A percentile compares a stretch with the other conserved stretches of the same genome.
These are phyloP conservation scores for Puccinia novopanici DNA, from an alignment of 1,284 basidiomycete species.

Conservation along the genomic window DNA sequence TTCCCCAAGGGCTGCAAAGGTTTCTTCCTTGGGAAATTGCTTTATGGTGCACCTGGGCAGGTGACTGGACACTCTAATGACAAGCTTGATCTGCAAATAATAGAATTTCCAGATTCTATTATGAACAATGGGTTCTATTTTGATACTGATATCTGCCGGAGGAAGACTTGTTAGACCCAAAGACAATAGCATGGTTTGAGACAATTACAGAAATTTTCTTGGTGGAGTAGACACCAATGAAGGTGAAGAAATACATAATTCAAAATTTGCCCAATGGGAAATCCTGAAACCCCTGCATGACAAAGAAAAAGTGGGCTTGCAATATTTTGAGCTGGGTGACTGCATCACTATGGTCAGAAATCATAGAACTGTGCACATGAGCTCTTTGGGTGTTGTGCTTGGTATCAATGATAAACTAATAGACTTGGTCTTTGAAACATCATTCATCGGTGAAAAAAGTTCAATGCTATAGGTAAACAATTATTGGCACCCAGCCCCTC, in stretches of 20 bases:
- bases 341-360: constrained; percentile 94
- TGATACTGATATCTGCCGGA: constrained; percentile 67
- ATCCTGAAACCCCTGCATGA: too few relatives aligned
- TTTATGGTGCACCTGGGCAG: constrained; percentile 91
- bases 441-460: constrained; percentile 82
- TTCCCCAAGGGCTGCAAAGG: constrained; percentile 87
- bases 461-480: too few relatives aligned
- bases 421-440: constrained; percentile 95
- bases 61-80: constrained; percentile 72
- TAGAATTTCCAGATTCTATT: constrained; percentile 64
- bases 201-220: constrained; percentile 71
- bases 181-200: constrained; percentile 77
- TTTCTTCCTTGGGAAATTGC: constrained; percentile 90
- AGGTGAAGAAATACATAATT: constrained; percentile 84
- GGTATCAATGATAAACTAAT: constrained; percentile 81
- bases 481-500: too few relatives aligned
- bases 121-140: background rate
- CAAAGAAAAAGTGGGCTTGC: constrained; percentile 85
- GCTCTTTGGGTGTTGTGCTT: constrained; percentile 89
- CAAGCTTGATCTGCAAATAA: constrained; percentile 74
- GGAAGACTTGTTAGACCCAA: constrained; percentile 87
- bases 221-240: constrained; percentile 65
- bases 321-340: constrained; percentile 89
- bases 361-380: constrained; percentile 82
- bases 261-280: too few relatives aligned